These are phyloP conservation scores for Pelargonium fulgidum DNA, from an alignment of 441 rosid species.

Conservation along the genomic window DNA sequence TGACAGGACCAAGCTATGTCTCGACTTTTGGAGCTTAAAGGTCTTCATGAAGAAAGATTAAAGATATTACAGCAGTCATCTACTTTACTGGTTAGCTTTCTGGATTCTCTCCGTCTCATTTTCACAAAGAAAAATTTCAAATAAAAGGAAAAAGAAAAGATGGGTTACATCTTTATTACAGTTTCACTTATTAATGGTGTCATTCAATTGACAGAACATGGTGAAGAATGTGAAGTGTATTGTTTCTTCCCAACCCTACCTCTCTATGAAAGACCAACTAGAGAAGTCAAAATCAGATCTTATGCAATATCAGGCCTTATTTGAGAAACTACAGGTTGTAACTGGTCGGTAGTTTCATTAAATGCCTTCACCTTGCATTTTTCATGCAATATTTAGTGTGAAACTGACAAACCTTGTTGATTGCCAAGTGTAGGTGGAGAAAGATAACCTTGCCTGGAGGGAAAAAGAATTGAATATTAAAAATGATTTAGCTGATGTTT, in stretches of 20 bases:
- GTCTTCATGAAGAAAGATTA: slow-evolving; percentile 68
- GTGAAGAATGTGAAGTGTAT: slow-evolving; percentile 65
- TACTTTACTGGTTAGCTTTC: slow-evolving; percentile 54
- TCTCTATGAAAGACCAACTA: slow-evolving; percentile 61
- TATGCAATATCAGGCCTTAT: slow-evolving; percentile 55
- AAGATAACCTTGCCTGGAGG: slow-evolving; percentile 75
- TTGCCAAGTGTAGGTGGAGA: slow-evolving; percentile 61
- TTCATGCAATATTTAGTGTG: slow-evolving; percentile 22
- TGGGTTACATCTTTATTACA: neutral
- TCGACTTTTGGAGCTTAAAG: slow-evolving; percentile 57
- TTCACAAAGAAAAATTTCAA: slow-evolving; percentile 9
- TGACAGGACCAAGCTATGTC: slow-evolving; percentile 67
- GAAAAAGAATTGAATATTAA: slow-evolving; percentile 74
- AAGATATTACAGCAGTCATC: slow-evolving; percentile 49
- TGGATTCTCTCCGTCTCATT: slow-evolving; percentile 8
- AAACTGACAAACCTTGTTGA: slow-evolving; percentile 28
- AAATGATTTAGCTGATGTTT: slow-evolving; percentile 68
- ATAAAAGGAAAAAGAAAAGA: neutral
- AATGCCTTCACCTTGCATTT: slow-evolving; percentile 30
- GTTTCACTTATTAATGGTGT: slow-evolving; percentile 17
- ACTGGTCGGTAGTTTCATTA: slow-evolving; percentile 52
- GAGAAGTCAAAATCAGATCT: slow-evolving; percentile 72
- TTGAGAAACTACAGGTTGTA: slow-evolving; percentile 95
- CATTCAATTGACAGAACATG: slow-evolving; percentile 51
- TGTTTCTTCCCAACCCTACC: slow-evolving; percentile 62